Evolutionary conservation across 176 grass and related monocot genomes (phyloP).

Genomic region (Ananas comosus): DNA sequence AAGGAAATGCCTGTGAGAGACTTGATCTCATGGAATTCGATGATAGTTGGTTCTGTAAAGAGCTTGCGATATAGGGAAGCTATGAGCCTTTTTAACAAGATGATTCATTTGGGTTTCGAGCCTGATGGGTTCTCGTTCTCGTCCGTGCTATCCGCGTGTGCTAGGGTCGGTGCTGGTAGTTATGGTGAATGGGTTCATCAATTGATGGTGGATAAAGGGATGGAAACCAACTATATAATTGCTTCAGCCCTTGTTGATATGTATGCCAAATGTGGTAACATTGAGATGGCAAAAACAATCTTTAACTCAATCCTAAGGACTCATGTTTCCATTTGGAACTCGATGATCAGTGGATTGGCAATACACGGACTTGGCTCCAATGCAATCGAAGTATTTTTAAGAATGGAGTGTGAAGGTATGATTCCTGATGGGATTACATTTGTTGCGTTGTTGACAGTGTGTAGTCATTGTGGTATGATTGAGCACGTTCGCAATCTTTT

Average conservation of each 20-base stretch:
- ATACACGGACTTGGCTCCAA: slow-evolving; percentile 52
- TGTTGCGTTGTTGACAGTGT: slow-evolving; percentile 55
- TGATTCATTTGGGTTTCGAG: slow-evolving; percentile 39
- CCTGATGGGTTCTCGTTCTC: slow-evolving; percentile 63
- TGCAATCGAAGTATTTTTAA: slow-evolving; percentile 25
- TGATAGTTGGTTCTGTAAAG: slow-evolving; percentile 45
- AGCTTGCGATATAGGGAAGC: slow-evolving; percentile 31
- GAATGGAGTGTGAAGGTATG: slow-evolving; percentile 45
- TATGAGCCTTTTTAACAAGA: slow-evolving; percentile 45
- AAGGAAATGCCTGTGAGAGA: slow-evolving; percentile 57
- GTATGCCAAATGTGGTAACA: slow-evolving; percentile 66
- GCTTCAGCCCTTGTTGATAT: slow-evolving; percentile 55
- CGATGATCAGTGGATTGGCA: slow-evolving; percentile 55
- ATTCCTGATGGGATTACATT: slow-evolving; percentile 52
- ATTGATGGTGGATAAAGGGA: slow-evolving; percentile 35
- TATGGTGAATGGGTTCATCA: slow-evolving; percentile 50
- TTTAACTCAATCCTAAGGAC: slow-evolving; percentile 30
- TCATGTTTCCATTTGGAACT: slow-evolving; percentile 47
- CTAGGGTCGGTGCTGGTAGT: slow-evolving; percentile 36
- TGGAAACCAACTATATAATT: slow-evolving; percentile 53
- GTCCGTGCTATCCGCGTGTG: slow-evolving; percentile 48
- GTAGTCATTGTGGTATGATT: slow-evolving; percentile 58
- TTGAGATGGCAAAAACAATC: slow-evolving; percentile 38
- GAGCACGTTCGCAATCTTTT: slow-evolving; percentile 45
- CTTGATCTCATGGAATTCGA: slow-evolving; percentile 73